phyloP scores from a whole-genome alignment of 1,284 basidiomycete genomes.

The Athelia sp. region DNA sequence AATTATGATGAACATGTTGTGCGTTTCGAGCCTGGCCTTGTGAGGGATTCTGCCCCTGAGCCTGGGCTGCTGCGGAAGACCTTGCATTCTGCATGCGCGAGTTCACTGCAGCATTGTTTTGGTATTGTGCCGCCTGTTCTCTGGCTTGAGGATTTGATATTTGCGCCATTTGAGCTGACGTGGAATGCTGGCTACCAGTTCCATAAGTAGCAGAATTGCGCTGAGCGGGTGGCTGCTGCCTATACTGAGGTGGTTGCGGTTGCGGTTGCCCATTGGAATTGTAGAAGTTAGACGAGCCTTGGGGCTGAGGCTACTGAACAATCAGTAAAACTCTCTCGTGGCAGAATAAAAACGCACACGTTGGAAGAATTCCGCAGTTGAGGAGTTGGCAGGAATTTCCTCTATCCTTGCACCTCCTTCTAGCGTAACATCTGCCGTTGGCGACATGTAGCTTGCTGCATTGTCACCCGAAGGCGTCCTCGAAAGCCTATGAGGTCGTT shows the following conservation, averaged over 20 bases:
- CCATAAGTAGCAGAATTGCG: background rate
- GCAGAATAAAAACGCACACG: background rate
- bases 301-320: background rate
- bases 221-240: background rate
- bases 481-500: background rate
- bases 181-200: no score
- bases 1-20: no score
- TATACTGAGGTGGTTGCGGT: background rate
- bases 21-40: no score
- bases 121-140: no score
- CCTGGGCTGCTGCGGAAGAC: no score
- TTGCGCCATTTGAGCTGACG: no score
- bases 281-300: background rate
- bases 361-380: background rate
- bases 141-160: no score
- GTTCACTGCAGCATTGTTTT: no score
- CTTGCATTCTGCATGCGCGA: no score
- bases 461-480: background rate
- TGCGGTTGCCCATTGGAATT: background rate
- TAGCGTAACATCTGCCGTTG: background rate
- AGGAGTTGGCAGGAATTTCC: slow-evolving; percentile 5
- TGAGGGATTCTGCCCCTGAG: no score
- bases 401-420: slow-evolving; percentile 7
- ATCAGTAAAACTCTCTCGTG: background rate
- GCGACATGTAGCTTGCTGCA: background rate